Evolutionary conservation across 2,329 filamentous ascomycete species (phyloP).

Genomic region (Pestalotiopsis sp.): DNA sequence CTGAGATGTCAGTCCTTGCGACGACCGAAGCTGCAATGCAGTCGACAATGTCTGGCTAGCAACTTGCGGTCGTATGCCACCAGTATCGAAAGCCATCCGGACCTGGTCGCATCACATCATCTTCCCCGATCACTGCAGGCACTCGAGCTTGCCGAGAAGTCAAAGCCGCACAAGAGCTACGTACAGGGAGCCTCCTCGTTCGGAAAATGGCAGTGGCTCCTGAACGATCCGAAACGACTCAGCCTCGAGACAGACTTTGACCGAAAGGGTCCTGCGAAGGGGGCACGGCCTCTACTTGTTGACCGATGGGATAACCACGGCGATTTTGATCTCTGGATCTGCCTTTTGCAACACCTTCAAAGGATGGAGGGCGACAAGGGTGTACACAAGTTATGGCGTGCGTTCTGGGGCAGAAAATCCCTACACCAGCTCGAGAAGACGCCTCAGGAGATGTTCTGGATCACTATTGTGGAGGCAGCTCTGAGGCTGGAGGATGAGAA

Average conservation of each 20-base stretch:
- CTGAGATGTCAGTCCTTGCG: background rate
- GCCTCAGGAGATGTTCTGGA: slow-evolving; percentile 30
- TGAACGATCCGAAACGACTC: slow-evolving; percentile 28
- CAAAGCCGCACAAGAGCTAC: slow-evolving; percentile 15
- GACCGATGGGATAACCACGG: slow-evolving; percentile 27
- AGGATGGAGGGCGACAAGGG: slow-evolving; percentile 31
- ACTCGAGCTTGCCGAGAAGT: background rate
- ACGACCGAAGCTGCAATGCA: background rate
- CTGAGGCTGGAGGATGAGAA: slow-evolving; percentile 29
- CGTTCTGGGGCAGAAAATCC: slow-evolving; percentile 34
- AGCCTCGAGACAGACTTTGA: slow-evolving; percentile 33
- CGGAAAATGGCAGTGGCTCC: slow-evolving; percentile 27
- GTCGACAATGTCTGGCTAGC: background rate
- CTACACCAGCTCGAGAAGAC: slow-evolving; percentile 27
- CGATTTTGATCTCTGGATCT: slow-evolving; percentile 32
- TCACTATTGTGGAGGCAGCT: slow-evolving; percentile 34
- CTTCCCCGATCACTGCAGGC: background rate
- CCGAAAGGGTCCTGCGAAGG: slow-evolving; percentile 26
- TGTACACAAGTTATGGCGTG: slow-evolving; percentile 30
- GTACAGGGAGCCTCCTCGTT: slow-evolving; percentile 25
- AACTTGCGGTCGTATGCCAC: background rate
- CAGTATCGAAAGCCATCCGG: background rate
- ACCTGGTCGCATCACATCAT: background rate
- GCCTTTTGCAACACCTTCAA: slow-evolving; percentile 32
- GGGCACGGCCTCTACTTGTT: slow-evolving; percentile 24